Evolutionary conservation across 1,284 basidiomycete species (phyloP).

Genomic region (Trichosporon sp.): DNA sequence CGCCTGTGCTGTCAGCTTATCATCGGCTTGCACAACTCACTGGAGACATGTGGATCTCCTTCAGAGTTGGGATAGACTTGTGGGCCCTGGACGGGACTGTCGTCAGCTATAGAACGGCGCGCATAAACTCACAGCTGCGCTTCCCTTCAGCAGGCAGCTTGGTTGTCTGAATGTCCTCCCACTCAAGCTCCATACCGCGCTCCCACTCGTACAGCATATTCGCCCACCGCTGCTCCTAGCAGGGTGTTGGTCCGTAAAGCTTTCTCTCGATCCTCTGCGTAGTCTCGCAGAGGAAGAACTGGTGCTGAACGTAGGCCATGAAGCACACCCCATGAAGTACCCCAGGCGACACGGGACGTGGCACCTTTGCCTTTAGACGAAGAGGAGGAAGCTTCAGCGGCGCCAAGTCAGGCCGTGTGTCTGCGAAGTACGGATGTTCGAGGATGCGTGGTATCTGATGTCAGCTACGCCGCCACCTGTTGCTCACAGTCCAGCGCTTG

Average conservation of each 20-base stretch:
- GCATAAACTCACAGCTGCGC: background rate
- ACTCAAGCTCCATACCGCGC: constrained; percentile 28
- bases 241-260: constrained; percentile 24
- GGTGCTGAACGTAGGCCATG: constrained; percentile 28
- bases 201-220: constrained; percentile 33
- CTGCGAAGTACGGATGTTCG: constrained; percentile 31
- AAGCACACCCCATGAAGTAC: constrained; percentile 41
- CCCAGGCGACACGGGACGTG: constrained; percentile 14
- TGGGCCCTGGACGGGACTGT: background rate
- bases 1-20: background rate
- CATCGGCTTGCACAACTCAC: background rate
- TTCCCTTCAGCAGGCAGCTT: background rate
- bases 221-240: constrained; percentile 44
- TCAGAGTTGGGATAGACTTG: background rate
- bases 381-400: constrained; percentile 14
- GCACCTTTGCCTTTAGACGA: constrained; percentile 16
- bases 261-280: constrained; percentile 21
- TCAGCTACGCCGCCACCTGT: background rate
- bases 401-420: constrained; percentile 14
- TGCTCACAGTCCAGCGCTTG: constrained; percentile 35
- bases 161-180: constrained; percentile 26
- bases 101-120: background rate
- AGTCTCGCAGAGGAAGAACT: constrained; percentile 36
- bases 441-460: constrained; percentile 39
- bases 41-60: constrained; percentile 8